phyloP scores from a whole-genome alignment of 2,329 filamentous ascomycete species.

The Dryadomyces quercus-mongolicae region DNA sequence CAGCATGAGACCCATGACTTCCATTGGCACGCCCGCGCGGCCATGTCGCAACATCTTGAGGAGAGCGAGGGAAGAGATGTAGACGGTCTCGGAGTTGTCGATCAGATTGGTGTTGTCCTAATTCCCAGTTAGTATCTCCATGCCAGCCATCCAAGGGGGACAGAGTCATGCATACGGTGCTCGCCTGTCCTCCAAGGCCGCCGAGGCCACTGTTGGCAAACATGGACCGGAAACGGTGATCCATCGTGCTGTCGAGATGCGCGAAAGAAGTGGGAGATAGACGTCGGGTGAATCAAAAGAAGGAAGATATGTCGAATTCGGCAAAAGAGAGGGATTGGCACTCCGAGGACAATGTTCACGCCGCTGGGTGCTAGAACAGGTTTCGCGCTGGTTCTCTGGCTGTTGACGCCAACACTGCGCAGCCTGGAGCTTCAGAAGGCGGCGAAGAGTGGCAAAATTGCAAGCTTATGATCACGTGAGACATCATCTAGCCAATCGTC shows the following conservation, averaged over 20 bases:
- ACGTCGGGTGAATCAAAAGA: not conserved
- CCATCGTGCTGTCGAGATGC: constrained; percentile 46
- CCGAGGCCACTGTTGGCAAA: constrained; percentile 65
- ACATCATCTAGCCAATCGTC: not conserved
- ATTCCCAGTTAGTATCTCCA: not conserved
- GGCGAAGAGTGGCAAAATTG: constrained; percentile 12
- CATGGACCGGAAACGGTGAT: constrained; percentile 73
- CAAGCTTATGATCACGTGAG: constrained; percentile 8
- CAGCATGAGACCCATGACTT: constrained; percentile 99
- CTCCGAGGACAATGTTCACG: not conserved
- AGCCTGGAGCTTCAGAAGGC: constrained; percentile 16
- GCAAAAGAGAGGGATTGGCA: not conserved
- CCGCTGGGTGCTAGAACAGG: not conserved
- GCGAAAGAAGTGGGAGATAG: not conserved
- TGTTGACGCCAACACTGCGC: constrained; percentile 21
- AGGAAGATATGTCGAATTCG: not conserved
- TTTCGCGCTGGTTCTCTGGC: not conserved
- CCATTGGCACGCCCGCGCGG: constrained; percentile 95
- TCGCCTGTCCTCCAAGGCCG: constrained; percentile 45
- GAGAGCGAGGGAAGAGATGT: constrained; percentile 93
- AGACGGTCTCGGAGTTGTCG: constrained; percentile 98
- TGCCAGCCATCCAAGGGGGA: constrained; percentile 2
- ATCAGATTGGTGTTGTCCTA: constrained; percentile 86
- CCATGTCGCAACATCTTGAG: constrained; percentile 98
- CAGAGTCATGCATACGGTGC: constrained; percentile 39